Conservation (phyloP, 306 rosid genomes). For the Bauhinia variegata region DNA sequence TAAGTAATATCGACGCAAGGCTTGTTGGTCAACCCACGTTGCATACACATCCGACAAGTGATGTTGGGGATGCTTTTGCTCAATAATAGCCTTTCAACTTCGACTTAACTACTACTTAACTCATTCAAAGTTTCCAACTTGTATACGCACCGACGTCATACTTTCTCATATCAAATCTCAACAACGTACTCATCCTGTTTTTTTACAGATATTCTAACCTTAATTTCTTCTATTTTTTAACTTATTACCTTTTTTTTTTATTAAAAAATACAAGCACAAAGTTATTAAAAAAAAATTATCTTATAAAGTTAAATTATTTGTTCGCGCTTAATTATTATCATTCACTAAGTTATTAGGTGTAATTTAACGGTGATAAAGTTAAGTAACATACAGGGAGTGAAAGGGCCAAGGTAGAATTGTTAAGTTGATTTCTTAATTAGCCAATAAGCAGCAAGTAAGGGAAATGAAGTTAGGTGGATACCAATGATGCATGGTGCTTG, state of each 20-base stretch:
- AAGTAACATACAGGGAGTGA: too few species aligned
- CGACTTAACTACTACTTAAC: constrained; percentile 21
- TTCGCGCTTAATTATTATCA: too few species aligned
- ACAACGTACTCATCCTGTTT: neutral
- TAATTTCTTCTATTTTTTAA: neutral
- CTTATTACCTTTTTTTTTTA: too few species aligned
- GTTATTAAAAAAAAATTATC: too few species aligned
- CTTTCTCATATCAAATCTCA: constrained; percentile 32
- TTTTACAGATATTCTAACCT: neutral
- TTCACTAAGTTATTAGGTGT: too few species aligned
- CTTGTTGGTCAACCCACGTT: constrained; percentile 53
- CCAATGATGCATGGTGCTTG: constrained; percentile 39
- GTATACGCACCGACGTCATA: constrained; percentile 41
- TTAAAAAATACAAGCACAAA: too few species aligned
- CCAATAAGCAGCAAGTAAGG: constrained; percentile 30
- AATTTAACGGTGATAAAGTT: too few species aligned
- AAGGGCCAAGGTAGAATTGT: too few species aligned
- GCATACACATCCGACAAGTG: constrained; percentile 47
- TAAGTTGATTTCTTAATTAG: constrained; percentile 30
- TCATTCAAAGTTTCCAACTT: neutral
- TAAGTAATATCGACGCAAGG: constrained; percentile 24
- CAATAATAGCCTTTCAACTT: constrained; percentile 42
- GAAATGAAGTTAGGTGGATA: constrained; percentile 44
- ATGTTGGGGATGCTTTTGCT: constrained; percentile 35
- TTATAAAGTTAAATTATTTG: too few species aligned